Evolutionary conservation across 2,329 filamentous ascomycete species (phyloP).

Genomic region (Xylaria sp.): DNA sequence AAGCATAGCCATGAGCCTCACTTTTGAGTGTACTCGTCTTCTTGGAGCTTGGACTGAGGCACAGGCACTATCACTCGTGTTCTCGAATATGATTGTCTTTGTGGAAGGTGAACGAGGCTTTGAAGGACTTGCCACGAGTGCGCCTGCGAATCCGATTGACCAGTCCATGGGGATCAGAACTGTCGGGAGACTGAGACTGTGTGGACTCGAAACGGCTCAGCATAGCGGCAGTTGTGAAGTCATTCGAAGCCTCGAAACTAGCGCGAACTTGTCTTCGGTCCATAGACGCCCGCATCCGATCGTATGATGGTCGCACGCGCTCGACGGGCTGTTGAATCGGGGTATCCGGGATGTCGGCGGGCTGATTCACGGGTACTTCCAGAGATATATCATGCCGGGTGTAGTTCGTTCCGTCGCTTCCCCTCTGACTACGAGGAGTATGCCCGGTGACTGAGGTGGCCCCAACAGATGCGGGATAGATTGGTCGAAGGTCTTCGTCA

Average conservation of each 20-base stretch:
- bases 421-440: constrained; percentile 78
- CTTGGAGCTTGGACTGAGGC: neutral
- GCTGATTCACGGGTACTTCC: constrained; percentile 40
- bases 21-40: neutral
- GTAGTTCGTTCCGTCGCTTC: constrained; percentile 90
- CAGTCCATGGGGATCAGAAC: constrained; percentile 23
- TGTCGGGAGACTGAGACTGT: constrained; percentile 39
- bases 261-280: constrained; percentile 65
- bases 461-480: constrained; percentile 87
- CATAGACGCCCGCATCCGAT: constrained; percentile 80
- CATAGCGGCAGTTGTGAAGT: constrained; percentile 86
- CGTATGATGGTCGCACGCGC: constrained; percentile 74
- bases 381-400: constrained; percentile 61
- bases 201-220: constrained; percentile 77
- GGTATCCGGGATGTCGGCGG: constrained; percentile 24
- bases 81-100: constrained; percentile 30
- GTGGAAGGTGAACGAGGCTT: constrained; percentile 30
- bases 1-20: neutral
- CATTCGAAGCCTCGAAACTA: constrained; percentile 80
- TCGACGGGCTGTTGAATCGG: constrained; percentile 53
- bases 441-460: constrained; percentile 63
- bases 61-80: constrained; percentile 24
- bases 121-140: constrained; percentile 34
- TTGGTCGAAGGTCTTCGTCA: constrained; percentile 84
- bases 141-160: constrained; percentile 31